phyloP scores from a whole-genome alignment of 2,329 filamentous ascomycete species.

The Geoglossum cookeanum region DNA sequence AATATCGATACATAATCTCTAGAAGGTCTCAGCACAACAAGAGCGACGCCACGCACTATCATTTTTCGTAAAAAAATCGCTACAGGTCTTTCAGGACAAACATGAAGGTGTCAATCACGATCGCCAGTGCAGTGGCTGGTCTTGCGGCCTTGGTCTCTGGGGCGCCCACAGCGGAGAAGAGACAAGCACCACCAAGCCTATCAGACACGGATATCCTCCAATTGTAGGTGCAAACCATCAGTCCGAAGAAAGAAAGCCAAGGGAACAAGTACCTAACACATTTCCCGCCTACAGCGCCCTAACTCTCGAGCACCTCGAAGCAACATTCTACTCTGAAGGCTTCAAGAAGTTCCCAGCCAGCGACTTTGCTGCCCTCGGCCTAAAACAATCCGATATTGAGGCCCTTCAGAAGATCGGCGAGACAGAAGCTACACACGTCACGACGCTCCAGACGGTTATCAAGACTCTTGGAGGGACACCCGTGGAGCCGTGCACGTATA shows the following conservation, averaged over 20 bases:
- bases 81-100: neutral
- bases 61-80: neutral
- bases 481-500: slow-evolving; percentile 35
- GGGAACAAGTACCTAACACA: slow-evolving; percentile 5
- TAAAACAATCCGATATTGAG: slow-evolving; percentile 32
- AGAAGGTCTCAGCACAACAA: neutral
- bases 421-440: slow-evolving; percentile 40
- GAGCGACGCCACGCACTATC: neutral
- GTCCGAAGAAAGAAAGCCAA: slow-evolving; percentile 14
- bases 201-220: slow-evolving; percentile 33
- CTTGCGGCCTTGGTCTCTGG: neutral
- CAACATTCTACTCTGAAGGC: slow-evolving; percentile 41
- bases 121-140: neutral
- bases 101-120: neutral
- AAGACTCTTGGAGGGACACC: slow-evolving; percentile 27
- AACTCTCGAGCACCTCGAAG: slow-evolving; percentile 36
- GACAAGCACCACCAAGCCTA: slow-evolving; percentile 18
- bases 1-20: neutral
- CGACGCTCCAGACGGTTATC: slow-evolving; percentile 30
- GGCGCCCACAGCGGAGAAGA: neutral
- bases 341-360: slow-evolving; percentile 35
- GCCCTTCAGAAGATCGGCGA: slow-evolving; percentile 36
- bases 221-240: slow-evolving; percentile 25
- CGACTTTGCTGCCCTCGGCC: slow-evolving; percentile 25
- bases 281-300: slow-evolving; percentile 20